A percentile compares a stretch with the other conserved stretches of the same genome.
These are phyloP conservation scores for Rhizophora mangle DNA, from an alignment of 345 rosid genomes.

Conservation along the genomic window DNA sequence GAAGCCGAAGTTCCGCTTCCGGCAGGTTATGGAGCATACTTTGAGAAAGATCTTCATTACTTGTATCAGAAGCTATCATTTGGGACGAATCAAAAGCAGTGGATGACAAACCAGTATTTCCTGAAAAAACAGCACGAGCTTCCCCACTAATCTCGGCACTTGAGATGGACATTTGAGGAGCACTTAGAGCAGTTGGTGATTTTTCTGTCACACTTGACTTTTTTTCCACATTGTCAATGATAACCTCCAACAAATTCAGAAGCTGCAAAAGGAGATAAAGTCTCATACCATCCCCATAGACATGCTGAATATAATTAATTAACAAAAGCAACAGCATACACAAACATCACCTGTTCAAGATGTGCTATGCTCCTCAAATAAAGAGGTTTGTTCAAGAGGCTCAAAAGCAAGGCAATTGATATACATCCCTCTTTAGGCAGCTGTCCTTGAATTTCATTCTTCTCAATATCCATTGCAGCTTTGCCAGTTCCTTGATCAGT, in stretches of 20 bases:
- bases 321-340: neutral
- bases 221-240: constrained; percentile 66
- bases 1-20: constrained; percentile 71
- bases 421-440: constrained; percentile 44
- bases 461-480: constrained; percentile 59
- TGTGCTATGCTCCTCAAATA: constrained; percentile 92
- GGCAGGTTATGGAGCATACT: constrained; percentile 66
- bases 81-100: constrained; percentile 37
- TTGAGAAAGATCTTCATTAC: constrained; percentile 56
- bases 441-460: constrained; percentile 33
- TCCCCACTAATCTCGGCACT: constrained; percentile 42
- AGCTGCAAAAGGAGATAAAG: constrained; percentile 46
- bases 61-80: constrained; percentile 38
- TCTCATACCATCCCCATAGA: neutral
- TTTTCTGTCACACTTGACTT: constrained; percentile 48
- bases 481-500: constrained; percentile 51
- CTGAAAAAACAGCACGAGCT: constrained; percentile 36
- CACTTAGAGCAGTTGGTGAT: constrained; percentile 43
- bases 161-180: constrained; percentile 35
- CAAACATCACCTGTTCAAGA: constrained; percentile 77
- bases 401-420: constrained; percentile 71
- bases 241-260: constrained; percentile 84
- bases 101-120: constrained; percentile 36
- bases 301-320: neutral
- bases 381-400: constrained; percentile 88